Base-by-base conservation (phyloP, 1,284 basidiomycete genomes). In the Trametes polyzona region DNA sequence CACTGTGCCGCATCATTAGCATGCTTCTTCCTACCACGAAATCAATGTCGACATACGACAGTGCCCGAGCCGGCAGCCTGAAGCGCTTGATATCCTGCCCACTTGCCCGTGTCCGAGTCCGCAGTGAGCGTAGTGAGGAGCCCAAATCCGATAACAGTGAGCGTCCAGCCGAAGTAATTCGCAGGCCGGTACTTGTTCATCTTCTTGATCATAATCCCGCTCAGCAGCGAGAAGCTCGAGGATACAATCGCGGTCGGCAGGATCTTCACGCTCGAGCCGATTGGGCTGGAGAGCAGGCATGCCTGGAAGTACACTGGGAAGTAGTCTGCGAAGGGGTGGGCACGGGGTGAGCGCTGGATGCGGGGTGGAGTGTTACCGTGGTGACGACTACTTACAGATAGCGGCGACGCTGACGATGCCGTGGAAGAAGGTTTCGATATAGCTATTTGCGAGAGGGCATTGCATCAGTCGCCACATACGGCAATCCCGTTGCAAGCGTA, bases 271-370 rank as follows among this genome's bases (percentile, higher is more conserved):
- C 63, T 59, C 1, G 67, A 68, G 2, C 49, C 49, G 32, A 65
- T 61, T 2, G 70, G 62, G 2, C 58, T 60, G 4, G 64, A 58
- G 62, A 70, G 44, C 67, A 72, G 63, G 54, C 70, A 68, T 5
- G 73, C 71, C 60, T 78, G 76, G 64, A 76, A 77, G 66, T 74
- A 79, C 0, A 74, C 67, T 2, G 73, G 72, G 2, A 76, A 51
- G 55, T 74, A 74, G 54, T 70, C 72, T 73, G 29, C 11, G n/a
- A n/a, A n/a, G n/a, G n/a, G n/a, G n/a, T n/a, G n/a, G n/a, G n/a
- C n/a, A n/a, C n/a, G 27, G 21, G 16, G 27, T 35, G 1, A 26
- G 16, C 14, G 4, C 5, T 16, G 14, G n/a, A n/a, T 12, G 21
- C 19, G 30, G n/a, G 24, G 10, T 10, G 14, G 6, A n/a, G 24